A percentile compares a stretch with the other conserved stretches of the same genome.
These are phyloP conservation scores for Neonectria coccinea DNA, from an alignment of 2,329 filamentous ascomycete genomes.

Conservation along the genomic window DNA sequence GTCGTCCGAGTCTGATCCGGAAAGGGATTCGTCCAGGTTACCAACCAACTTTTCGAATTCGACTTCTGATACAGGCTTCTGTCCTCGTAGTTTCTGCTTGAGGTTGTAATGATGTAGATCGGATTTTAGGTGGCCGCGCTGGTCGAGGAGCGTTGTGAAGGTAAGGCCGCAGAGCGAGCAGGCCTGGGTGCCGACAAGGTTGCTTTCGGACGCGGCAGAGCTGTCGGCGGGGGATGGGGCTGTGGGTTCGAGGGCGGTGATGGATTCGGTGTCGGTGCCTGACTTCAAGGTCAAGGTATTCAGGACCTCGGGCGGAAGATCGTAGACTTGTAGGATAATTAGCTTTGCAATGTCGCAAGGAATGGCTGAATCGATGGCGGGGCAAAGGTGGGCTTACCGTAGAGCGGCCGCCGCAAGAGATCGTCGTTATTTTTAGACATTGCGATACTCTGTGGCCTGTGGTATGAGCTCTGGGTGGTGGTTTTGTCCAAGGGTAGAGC, in stretches of 20 bases:
- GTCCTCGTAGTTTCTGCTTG: constrained; percentile 86
- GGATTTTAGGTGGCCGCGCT: constrained; percentile 86
- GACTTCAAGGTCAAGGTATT: constrained; percentile 68
- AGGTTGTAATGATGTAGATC: constrained; percentile 95
- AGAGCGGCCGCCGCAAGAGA: constrained; percentile 63
- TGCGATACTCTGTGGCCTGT: neutral
- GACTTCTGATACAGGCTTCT: constrained; percentile 76
- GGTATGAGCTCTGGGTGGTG: neutral
- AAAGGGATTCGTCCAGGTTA: constrained; percentile 90
- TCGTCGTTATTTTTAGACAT: constrained; percentile 60
- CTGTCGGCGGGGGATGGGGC: constrained; percentile 41
- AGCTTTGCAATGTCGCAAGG: constrained; percentile 28
- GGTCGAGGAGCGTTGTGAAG: constrained; percentile 81
- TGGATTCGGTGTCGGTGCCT: constrained; percentile 46
- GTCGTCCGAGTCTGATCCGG: constrained; percentile 83
- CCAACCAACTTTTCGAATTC: constrained; percentile 91
- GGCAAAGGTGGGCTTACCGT: constrained; percentile 52
- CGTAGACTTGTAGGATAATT: constrained; percentile 71
- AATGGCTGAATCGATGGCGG: constrained; percentile 19
- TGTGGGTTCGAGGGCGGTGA: constrained; percentile 37
- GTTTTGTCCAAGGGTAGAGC: neutral
- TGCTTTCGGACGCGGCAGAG: constrained; percentile 48
- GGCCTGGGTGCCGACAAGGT: constrained; percentile 73
- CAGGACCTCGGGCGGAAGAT: constrained; percentile 81
- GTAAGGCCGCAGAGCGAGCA: constrained; percentile 83